A percentile compares a stretch with the other conserved stretches of the same genome.
Evolutionary conservation across 805 yeast genomes (phyloP).

Genomic region (Wickerhamomyces alni): DNA sequence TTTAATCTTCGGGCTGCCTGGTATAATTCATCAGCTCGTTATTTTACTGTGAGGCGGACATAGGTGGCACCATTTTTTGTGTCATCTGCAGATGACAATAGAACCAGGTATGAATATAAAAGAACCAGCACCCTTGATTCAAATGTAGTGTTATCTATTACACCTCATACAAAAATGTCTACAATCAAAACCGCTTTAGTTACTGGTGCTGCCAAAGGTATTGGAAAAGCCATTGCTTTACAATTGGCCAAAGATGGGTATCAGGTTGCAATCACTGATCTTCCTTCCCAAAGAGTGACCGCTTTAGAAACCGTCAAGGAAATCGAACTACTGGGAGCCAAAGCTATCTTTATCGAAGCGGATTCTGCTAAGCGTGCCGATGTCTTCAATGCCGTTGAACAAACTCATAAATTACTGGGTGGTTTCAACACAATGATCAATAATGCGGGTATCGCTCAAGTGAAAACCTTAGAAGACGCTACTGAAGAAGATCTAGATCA

Average conservation of each 20-base stretch:
- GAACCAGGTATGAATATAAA: no score
- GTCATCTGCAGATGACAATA: no score
- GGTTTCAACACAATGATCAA: conserved; percentile 30
- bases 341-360: conserved; percentile 21
- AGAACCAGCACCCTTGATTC: no score
- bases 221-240: conserved; percentile 75
- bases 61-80: no score
- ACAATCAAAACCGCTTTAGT: conserved; percentile 48
- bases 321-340: conserved; percentile 15
- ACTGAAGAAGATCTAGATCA: conserved; percentile 24
- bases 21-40: no score
- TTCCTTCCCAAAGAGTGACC: conserved; percentile 16
- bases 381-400: conserved; percentile 23
- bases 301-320: conserved; percentile 21
- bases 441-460: conserved; percentile 30
- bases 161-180: no score
- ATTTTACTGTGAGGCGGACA: no score
- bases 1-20: no score
- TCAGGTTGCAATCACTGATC: conserved; percentile 25
- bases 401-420: conserved; percentile 25
- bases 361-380: conserved; percentile 22
- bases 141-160: no score
- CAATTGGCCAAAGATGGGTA: conserved; percentile 78
- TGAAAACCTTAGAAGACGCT: conserved; percentile 23
- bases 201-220: conserved; percentile 89